Evolutionary conservation across 352 stramenopile genomes (phyloP).

Genomic region (Pythium monospermum): DNA sequence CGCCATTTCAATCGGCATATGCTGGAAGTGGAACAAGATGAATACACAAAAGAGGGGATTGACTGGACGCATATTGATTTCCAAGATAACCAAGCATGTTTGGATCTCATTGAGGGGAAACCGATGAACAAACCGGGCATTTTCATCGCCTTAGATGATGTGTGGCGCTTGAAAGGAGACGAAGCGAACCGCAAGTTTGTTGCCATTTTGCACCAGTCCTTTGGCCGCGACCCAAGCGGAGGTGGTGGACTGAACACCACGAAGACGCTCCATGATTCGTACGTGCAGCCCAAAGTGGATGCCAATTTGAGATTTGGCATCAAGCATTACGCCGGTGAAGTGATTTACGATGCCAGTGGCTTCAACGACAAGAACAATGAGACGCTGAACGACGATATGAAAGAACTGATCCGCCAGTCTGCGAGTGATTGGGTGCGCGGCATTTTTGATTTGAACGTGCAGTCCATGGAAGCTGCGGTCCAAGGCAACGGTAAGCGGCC

Average conservation of each 20-base stretch:
- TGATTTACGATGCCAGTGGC: constrained; percentile 95
- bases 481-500: constrained; percentile 64
- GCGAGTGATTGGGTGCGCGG: constrained; percentile 75
- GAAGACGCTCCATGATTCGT: constrained; percentile 84
- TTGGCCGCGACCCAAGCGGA: constrained; percentile 64
- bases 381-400: constrained; percentile 93
- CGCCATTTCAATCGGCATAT: constrained; percentile 94
- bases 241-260: constrained; percentile 33
- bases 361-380: constrained; percentile 99
- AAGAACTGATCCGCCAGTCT: constrained; percentile 87
- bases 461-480: constrained; percentile 75
- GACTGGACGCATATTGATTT: constrained; percentile 92
- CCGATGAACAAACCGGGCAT: constrained; percentile 88
- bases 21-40: constrained; percentile 95
- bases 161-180: constrained; percentile 91
- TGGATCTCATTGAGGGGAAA: constrained; percentile 93
- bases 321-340: constrained; percentile 90
- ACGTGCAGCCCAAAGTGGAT: constrained; percentile 89
- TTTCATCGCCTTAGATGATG: constrained; percentile 94
- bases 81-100: constrained; percentile 90
- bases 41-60: constrained; percentile 96
- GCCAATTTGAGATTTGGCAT: constrained; percentile 87
- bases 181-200: constrained; percentile 92
- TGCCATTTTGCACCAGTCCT: constrained; percentile 78
- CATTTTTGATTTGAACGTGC: constrained; percentile 84